phyloP scores from a whole-genome alignment of 345 rosid genomes.

The Brassica rapa region DNA sequence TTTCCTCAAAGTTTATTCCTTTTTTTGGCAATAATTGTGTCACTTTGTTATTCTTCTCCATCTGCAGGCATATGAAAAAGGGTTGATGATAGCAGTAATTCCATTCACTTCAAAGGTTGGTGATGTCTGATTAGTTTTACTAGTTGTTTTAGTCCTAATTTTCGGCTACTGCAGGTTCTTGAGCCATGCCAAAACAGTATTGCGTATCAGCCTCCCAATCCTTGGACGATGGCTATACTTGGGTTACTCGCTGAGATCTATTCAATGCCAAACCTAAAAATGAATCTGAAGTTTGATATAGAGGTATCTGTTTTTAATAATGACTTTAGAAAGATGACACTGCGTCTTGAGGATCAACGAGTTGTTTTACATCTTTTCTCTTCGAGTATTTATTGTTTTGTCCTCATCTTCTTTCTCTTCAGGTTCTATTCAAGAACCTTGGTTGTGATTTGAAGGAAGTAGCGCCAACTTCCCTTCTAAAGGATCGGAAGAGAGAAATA shows the following conservation, averaged over 20 bases:
- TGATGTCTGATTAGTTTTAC: slow-evolving; percentile 11
- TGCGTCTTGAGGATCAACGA: not conserved
- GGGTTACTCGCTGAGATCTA: slow-evolving; percentile 80
- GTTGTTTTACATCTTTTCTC: not conserved
- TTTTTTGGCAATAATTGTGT: not conserved
- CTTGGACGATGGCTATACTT: slow-evolving; percentile 92
- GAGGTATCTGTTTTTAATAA: slow-evolving; percentile 51
- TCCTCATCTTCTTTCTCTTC: slow-evolving; percentile 9
- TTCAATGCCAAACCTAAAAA: slow-evolving; percentile 85
- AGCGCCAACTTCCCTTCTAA: slow-evolving; percentile 72
- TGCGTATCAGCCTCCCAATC: slow-evolving; percentile 93
- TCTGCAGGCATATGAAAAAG: slow-evolving; percentile 93
- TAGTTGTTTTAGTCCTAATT: slow-evolving; percentile 13
- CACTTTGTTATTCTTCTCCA: not conserved
- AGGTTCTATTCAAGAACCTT: slow-evolving; percentile 82
- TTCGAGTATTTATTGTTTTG: not conserved
- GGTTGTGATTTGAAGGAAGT: slow-evolving; percentile 77
- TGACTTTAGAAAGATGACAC: slow-evolving; percentile 9
- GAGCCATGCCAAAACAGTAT: slow-evolving; percentile 94
- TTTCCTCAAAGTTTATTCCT: not conserved
- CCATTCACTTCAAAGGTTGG: slow-evolving; percentile 98
- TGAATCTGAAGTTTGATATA: slow-evolving; percentile 92
- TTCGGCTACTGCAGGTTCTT: slow-evolving; percentile 57
- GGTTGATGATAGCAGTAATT: slow-evolving; percentile 98
- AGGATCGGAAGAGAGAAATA: slow-evolving; percentile 76